Percentiles rank a stretch among this genome's conserved stretches.
Conservation (phyloP, 1,284 basidiomycete genomes). For the Ustilago loliicola region DNA sequence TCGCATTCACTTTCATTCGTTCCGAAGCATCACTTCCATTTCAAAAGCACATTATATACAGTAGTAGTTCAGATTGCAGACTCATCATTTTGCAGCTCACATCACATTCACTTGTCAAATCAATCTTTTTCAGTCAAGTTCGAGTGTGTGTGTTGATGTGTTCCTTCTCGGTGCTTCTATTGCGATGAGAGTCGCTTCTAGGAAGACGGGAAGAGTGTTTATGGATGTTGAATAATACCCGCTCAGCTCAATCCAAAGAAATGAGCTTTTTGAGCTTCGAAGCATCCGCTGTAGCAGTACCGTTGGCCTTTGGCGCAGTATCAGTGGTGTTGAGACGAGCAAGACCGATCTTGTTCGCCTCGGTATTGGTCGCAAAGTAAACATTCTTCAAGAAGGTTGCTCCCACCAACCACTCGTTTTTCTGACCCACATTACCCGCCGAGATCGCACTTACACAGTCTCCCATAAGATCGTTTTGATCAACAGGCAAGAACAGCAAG, state of each 20-base stretch:
- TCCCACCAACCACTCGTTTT: constrained; percentile 79
- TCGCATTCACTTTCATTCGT: not conserved
- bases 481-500: constrained; percentile 78
- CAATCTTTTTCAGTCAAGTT: not conserved
- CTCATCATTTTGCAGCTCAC: not conserved
- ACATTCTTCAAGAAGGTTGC: constrained; percentile 70
- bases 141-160: not conserved
- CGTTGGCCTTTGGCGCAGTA: constrained; percentile 8
- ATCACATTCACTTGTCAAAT: constrained; percentile 4
- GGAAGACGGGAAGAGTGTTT: not conserved
- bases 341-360: constrained; percentile 79
- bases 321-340: constrained; percentile 71
- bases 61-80: not conserved
- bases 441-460: constrained; percentile 82
- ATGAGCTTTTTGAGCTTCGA: not conserved
- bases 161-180: not conserved
- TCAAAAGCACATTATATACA: not conserved
- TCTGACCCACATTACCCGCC: constrained; percentile 73
- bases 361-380: constrained; percentile 78
- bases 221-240: not conserved
- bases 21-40: not conserved
- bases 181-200: not conserved
- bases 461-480: constrained; percentile 77
- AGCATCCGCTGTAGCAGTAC: not conserved
- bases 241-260: not conserved